Base-by-base conservation (phyloP, 1,139 yeast species). In the Pichia sp. region DNA sequence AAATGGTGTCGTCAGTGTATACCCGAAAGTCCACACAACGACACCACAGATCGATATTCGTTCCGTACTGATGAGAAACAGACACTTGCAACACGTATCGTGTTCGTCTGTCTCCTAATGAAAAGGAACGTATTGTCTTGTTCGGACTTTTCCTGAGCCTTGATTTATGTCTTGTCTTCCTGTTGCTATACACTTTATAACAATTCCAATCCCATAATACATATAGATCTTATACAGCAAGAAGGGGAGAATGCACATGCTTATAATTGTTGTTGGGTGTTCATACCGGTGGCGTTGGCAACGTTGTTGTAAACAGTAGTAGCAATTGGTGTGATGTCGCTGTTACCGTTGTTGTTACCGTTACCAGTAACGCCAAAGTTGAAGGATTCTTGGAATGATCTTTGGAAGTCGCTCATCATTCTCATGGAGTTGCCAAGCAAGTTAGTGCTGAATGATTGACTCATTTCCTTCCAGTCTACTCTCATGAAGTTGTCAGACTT, bases 11-110 rank as follows among this genome's bases (percentile, higher is more conserved):
- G 27, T 24, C 7, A 24, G 10, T 24, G 7, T 8, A 8, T 24
- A 24, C 27, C 27, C 27, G 7, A 24, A 24, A 24, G 10, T 8
- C 27, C 10, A 24, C n/a, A n/a, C n/a, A n/a, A n/a, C n/a, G n/a
- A n/a, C n/a, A n/a, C 27, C 10, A 8, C 10, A 8, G 17, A 22
- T 49, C 22, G 17, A 17, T 49, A 8, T 49, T 11, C 45, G 52
- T 49, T 38, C 50, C 40, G 38, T 41, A 46, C 50, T 49, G 52
- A 49, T 46, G 48, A 49, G 46, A 49, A 38, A 39, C 38, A 38
- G 47, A 43, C 28, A 40, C 36, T 8, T n/a, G n/a, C n/a, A n/a
- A 12, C 11, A 28, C 18, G 27, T 27, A 27, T 14, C n/a, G n/a
- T n/a, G n/a, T n/a, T n/a, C n/a, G 28, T 40, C 46, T 42, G 41